phyloP scores from a whole-genome alignment of 202 grass and related monocot species.

The Saccharum hybrid region DNA sequence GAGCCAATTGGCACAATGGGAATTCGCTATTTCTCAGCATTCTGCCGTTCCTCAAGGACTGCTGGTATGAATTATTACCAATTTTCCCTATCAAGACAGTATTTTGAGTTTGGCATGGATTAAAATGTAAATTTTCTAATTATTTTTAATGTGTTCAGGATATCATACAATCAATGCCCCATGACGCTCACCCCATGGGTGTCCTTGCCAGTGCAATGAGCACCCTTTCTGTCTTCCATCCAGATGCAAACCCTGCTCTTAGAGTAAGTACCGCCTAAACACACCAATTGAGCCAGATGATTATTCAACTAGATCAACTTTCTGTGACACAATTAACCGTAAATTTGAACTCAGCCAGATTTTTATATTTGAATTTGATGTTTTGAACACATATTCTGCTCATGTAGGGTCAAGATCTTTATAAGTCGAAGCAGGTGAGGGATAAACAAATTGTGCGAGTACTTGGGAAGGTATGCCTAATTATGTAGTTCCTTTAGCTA shows the following conservation, averaged over 20 bases:
- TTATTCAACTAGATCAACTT: not conserved
- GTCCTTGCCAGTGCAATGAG: conserved; percentile 97
- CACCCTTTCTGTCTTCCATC: conserved; percentile 95
- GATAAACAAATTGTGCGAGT: conserved; percentile 94
- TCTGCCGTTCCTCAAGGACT: conserved; percentile 93
- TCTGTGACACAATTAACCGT: not conserved
- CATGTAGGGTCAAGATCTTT: conserved; percentile 85
- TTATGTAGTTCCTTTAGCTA: conserved; percentile 35
- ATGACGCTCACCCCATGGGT: conserved; percentile 98
- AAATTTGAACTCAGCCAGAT: not conserved
- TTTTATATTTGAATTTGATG: conserved; percentile 19
- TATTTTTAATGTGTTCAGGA: conserved; percentile 56
- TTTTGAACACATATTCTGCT: conserved; percentile 31
- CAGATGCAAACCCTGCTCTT: conserved; percentile 98
- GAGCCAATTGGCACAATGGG: conserved; percentile 76
- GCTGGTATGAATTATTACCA: conserved; percentile 56
- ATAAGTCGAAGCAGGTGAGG: conserved; percentile 81
- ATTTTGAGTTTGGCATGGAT: not conserved
- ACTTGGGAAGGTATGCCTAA: conserved; percentile 80
- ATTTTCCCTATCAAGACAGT: not conserved
- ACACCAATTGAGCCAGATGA: not conserved
- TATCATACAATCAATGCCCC: conserved; percentile 97
- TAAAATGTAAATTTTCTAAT: not conserved
- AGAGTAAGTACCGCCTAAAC: conserved; percentile 58
- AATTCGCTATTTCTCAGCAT: conserved; percentile 94